Conservation (phyloP, 306 rosid species). For the Bauhinia variegata region DNA sequence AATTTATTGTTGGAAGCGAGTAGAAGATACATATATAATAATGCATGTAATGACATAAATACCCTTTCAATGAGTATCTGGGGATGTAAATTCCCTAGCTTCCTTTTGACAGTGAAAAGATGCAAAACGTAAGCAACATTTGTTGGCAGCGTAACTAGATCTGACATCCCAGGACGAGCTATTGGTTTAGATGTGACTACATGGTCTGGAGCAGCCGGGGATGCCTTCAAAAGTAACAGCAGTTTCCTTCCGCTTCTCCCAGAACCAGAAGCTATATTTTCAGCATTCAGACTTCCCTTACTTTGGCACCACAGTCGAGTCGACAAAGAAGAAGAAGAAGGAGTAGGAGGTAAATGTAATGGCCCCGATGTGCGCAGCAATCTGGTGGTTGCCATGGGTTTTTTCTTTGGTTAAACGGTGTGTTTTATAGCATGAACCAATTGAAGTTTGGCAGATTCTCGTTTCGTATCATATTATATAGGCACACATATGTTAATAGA, state of each 20-base stretch:
- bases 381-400: conserved; percentile 46
- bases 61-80: conserved; percentile 47
- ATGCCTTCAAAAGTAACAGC: neutral
- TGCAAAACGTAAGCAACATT: conserved; percentile 27
- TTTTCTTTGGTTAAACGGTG: neutral
- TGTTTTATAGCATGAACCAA: too few relatives aligned
- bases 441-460: neutral
- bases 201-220: neutral
- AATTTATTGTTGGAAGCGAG: neutral
- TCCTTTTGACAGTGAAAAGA: conserved; percentile 12
- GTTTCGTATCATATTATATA: neutral
- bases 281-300: conserved; percentile 13
- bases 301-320: conserved; percentile 9
- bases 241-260: conserved; percentile 18
- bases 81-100: conserved; percentile 8
- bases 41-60: neutral
- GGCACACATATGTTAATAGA: neutral
- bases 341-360: conserved; percentile 24
- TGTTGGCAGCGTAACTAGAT: conserved; percentile 4
- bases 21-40: neutral
- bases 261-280: conserved; percentile 11
- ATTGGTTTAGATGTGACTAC: conserved; percentile 28
- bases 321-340: conserved; percentile 12
- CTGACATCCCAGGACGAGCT: conserved; percentile 15
- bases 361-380: conserved; percentile 33